These are phyloP conservation scores for Monosporozyma unispora DNA, from an alignment of 805 yeast genomes.

Conservation along the genomic window DNA sequence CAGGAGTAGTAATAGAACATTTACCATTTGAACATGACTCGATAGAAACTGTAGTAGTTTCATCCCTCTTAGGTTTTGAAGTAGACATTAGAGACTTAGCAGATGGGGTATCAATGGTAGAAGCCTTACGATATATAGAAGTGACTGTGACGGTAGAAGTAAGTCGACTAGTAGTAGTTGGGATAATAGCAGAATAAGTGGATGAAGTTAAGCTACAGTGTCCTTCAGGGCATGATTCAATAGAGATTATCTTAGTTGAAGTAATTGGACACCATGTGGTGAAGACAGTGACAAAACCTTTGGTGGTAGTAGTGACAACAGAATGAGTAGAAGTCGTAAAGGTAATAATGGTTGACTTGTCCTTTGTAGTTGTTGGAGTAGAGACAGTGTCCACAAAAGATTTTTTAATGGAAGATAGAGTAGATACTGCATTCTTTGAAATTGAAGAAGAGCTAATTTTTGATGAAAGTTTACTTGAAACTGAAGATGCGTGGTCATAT, in stretches of 20 bases:
- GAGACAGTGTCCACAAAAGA: conserved; percentile 2
- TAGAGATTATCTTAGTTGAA: background rate
- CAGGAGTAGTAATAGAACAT: conserved; percentile 1
- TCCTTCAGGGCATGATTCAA: conserved; percentile 8
- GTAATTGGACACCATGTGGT: conserved; percentile 34
- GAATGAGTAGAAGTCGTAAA: conserved; percentile 2
- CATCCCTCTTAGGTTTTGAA: background rate
- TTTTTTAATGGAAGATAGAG: background rate
- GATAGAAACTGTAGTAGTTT: background rate
- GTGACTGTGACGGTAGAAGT: background rate
- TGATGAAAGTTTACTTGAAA: no score
- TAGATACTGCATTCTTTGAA: no score
- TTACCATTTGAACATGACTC: conserved; percentile 8
- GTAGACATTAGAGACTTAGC: background rate
- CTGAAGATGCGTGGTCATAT: no score
- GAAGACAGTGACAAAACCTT: conserved; percentile 23
- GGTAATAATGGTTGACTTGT: conserved; percentile 2
- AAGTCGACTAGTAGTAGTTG: background rate
- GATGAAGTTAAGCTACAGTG: background rate
- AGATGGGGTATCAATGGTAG: background rate
- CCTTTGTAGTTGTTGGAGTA: background rate
- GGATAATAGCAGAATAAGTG: background rate
- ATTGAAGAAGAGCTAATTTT: no score
- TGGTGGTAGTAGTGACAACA: conserved; percentile 3
- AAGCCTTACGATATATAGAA: background rate